Conservation (phyloP, 2,329 filamentous ascomycete species). For the Colletotrichum horii region DNA sequence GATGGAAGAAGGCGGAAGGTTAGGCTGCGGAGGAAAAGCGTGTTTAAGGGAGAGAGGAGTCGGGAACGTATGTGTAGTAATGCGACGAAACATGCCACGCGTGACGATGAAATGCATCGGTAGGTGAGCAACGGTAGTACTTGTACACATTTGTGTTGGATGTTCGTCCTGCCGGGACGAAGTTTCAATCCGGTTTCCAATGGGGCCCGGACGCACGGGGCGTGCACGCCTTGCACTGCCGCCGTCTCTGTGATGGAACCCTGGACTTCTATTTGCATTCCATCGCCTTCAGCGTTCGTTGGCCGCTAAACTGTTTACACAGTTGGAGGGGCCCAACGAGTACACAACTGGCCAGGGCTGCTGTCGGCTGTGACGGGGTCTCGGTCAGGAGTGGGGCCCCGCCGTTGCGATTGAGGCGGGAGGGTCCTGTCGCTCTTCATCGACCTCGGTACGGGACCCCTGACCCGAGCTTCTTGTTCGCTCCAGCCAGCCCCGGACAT, state of each 20-base stretch:
- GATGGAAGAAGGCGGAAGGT: neutral
- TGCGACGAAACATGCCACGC: conserved; percentile 3
- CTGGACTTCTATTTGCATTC: neutral
- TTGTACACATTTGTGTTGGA: neutral
- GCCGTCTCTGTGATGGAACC: neutral
- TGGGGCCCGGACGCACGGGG: conserved; percentile 1
- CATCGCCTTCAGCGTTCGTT: neutral
- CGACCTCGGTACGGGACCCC: conserved; percentile 2
- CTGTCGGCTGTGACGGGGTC: neutral
- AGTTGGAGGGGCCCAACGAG: neutral
- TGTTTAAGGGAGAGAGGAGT: neutral
- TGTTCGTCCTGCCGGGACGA: neutral
- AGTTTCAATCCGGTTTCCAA: conserved; percentile 23
- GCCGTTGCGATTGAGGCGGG: neutral
- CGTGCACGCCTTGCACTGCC: conserved; percentile 5
- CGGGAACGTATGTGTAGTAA: neutral
- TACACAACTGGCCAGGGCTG: neutral
- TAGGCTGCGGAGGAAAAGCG: neutral
- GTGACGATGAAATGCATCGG: neutral
- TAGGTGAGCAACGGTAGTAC: neutral
- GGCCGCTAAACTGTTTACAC: neutral
- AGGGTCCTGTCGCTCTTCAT: neutral
- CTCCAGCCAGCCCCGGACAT: neutral
- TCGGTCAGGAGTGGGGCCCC: conserved; percentile 9
- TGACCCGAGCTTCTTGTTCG: neutral